Evolutionary conservation across 2,329 filamentous ascomycete genomes (phyloP), one percentile per base, ranked within the genome.

Genomic region (Arthrobotrys sphaeroides): DNA sequence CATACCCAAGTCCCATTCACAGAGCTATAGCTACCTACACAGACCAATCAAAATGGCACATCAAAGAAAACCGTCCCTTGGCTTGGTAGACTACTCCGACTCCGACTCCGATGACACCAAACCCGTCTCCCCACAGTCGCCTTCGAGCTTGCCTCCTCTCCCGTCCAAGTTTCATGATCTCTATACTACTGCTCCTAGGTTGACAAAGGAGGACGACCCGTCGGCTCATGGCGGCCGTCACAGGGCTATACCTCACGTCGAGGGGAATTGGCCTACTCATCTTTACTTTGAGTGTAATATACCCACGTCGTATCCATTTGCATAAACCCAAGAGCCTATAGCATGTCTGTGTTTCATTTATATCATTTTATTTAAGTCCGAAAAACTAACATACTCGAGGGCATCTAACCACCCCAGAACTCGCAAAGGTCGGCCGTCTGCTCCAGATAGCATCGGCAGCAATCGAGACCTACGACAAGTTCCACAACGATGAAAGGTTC

Each of bases 241-340:
- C 81, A 88, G 95, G 43, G 87, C 90, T 69, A 91, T 89, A 55
- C 94, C 94, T 22, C 95, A 99, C 83, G 85, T 94, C 24, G 88
- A 89, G 73, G 95, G 95, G 74, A 92, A 93, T 82, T 99, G 95
- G 95, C 93, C 94, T 0, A 93, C 90, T 33, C 94, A 98, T 83
- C 82, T 98, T 49, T 98, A 96, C 82, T 85, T 97, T 68, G 94
- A 98, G 84, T 99, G 95, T 96, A 86, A 36, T 73, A 83, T 89
- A 84, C 33, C 31, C 33, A 45, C 7, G 38, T n/a, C 26, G 20
- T 16, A 24, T 77, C 45, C 67, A 69, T 53, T 28, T n/a, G n/a
- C n/a, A n/a, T n/a, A n/a, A n/a, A n/a, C n/a, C n/a, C 45, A 6
- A 38, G 16, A 51, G 53, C 38, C 12, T n/a, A n/a, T n/a, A n/a